Evolutionary conservation across 1,139 yeast species (phyloP), one percentile per base, ranked within the genome.

Genomic region (Saccharomyces uvarum): DNA sequence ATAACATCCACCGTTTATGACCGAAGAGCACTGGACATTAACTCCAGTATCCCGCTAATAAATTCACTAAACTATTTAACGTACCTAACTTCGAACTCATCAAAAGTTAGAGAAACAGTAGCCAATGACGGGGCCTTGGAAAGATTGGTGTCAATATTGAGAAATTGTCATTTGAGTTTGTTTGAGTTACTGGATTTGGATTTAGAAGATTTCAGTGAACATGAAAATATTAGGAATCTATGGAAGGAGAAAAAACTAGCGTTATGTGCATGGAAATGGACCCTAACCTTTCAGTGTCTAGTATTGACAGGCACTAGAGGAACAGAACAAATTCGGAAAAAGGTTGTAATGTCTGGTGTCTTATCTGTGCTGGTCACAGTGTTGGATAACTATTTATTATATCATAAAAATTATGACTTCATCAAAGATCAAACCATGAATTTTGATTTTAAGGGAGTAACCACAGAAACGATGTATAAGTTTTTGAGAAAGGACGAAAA

Each of bases 241-340:
- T 63, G 61, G 47, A 68, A 66, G 54, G 70, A 70, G 53, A 72
- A 71, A 50, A 63, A 66, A 51, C 67, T 79, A 58, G 77, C 85
- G 26, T 73, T 88, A 56, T 78, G 84, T 16, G 93, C 96, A 0
- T 91, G 97, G 97, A 93, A 91, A 72, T 93, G 99, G 99, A 88
- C 96, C 5, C 74, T 93, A 57, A 89, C 97, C 0, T 84, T 93
- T 67, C 98, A 93, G 72, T 90, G 97, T 66, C 74, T 93, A 57
- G 96, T 91, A 0, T 78, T 90, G 57, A 82, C 93, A 28, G 97
- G 97, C 14, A 91, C 97, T 1, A 77, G 98, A 62, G 99, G 99
- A 31, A 83, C 95, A 1, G 97, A 91, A 70, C 76, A 77, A 55
- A 88, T 90, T 51, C 77, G 99, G 51, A 84, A 86, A 62, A 83